Conservation (phyloP, 495 filamentous ascomycete species). For the Xylaria nigripes region DNA sequence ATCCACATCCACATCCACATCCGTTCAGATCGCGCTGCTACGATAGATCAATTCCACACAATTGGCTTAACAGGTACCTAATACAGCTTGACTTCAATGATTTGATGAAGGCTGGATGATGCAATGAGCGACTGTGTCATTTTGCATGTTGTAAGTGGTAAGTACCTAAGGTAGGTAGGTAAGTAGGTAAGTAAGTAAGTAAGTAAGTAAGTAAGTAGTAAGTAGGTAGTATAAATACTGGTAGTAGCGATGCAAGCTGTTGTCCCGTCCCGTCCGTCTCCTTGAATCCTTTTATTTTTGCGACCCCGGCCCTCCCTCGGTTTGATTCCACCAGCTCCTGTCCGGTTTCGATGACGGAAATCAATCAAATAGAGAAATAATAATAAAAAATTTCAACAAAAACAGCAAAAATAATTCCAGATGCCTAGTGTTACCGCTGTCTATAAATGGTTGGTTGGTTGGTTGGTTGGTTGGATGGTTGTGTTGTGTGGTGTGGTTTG, state of each 20-base stretch:
- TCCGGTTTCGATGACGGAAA: background rate
- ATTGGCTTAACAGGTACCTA: no score
- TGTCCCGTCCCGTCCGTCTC: background rate
- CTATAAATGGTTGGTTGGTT: background rate
- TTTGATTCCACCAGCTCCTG: background rate
- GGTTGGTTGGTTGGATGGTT: background rate
- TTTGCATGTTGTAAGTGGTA: no score
- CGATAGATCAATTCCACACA: constrained; percentile 2
- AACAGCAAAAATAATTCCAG: background rate
- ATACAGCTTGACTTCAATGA: background rate
- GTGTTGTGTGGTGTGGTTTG: no score
- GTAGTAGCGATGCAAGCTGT: background rate
- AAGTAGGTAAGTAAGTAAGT: no score
- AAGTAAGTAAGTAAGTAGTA: background rate
- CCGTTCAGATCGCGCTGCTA: background rate
- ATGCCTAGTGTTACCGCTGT: background rate
- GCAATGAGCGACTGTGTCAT: background rate
- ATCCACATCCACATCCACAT: no score
- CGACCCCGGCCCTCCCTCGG: background rate
- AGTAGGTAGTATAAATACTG: background rate
- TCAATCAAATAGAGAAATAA: no score
- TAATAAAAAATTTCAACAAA: background rate
- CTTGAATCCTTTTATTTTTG: background rate
- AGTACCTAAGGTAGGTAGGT: no score
- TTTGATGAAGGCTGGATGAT: background rate